Base-by-base conservation (phyloP, 108 stramenopile genomes). In the Cyclostephanos tholiformis region DNA sequence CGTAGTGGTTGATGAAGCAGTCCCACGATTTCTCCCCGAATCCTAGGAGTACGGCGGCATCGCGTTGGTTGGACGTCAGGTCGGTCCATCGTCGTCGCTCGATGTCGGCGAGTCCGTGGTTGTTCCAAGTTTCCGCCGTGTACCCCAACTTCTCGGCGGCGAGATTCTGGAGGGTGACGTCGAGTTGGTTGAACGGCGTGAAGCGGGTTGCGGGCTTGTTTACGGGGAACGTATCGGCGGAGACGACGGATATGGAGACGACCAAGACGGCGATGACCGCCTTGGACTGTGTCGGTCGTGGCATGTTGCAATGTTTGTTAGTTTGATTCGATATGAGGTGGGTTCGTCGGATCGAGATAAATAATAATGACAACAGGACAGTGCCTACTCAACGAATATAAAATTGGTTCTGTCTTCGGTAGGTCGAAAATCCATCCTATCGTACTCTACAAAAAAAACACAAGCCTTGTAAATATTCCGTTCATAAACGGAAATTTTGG, bases 1-100 rank as follows among this genome's bases (percentile, higher is more conserved):
- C 23, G 74, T 82, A 85, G 50, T 85, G 83, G 36, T 84, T 76
- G 29, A 84, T 80, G 46, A 73, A 84, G 58, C 83, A 84, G 52
- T 84, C 79, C 83, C 83, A 84, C 6, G 68, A 32, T 13, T 72
- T 63, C 51, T 77, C 65, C 30, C 65, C 77, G 65, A 81, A 81
- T 2, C 83, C 83, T 3, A 84, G 20, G 7, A 43, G 23, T 0
- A n/a, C 61, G 6, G 80, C 83, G 32, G 65, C 81, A 10, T 49
- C 48, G 29, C 61, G 63, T 51, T 82, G 61, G n/a, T 56, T 41
- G 14, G 63, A 57, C 6, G 74, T 68, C 7, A 82, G 60, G 26
- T 59, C 25, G 20, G 58, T 46, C 81, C 81, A 80, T 4, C 79
- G 66, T 14, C 30, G 32, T 26, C 63, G 19, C 59, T 80, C 79